These are phyloP conservation scores for Wickerhamomyces tratensis DNA, from an alignment of 805 yeast genomes.

Conservation along the genomic window DNA sequence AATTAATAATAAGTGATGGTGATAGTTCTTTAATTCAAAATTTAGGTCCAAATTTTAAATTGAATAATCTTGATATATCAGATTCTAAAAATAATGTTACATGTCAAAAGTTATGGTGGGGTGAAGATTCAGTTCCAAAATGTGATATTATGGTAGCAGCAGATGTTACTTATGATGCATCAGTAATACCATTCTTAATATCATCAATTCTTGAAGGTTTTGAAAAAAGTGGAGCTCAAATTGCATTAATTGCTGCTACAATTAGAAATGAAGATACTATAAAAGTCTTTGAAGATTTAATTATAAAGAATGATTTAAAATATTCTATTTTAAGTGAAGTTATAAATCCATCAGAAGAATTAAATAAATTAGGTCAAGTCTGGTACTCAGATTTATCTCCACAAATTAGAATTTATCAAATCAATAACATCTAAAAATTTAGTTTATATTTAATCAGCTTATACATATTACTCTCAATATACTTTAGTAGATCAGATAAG, in stretches of 20 bases:
- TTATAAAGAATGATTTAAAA: constrained; percentile 14
- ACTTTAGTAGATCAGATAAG: too few species aligned
- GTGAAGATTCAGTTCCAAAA: constrained; percentile 31
- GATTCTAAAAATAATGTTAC: constrained; percentile 4
- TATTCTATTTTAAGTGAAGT: constrained; percentile 8
- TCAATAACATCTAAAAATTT: too few species aligned
- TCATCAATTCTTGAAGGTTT: constrained; percentile 27
- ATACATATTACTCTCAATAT: too few species aligned
- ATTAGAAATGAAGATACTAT: constrained; percentile 52
- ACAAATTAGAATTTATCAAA: constrained; percentile 13
- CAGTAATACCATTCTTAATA: constrained; percentile 47
- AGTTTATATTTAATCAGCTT: too few species aligned
- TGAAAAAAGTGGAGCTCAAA: constrained; percentile 5
- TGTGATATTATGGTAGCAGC: constrained; percentile 62
- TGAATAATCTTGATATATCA: constrained; percentile 26
- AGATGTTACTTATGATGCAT: constrained; percentile 78
- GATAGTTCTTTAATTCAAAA: constrained; percentile 44
- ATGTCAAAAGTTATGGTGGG: constrained; percentile 52
- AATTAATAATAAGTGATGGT: constrained; percentile 56
- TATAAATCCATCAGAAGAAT: constrained; percentile 7
- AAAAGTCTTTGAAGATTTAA: constrained; percentile 28
- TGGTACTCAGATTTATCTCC: constrained; percentile 8
- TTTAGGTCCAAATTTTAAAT: constrained; percentile 30
- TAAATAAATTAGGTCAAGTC: not conserved
- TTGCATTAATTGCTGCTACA: constrained; percentile 60